Evolutionary conservation across 495 filamentous ascomycete species (phyloP).

Genomic region (Aspergillus baeticus): DNA sequence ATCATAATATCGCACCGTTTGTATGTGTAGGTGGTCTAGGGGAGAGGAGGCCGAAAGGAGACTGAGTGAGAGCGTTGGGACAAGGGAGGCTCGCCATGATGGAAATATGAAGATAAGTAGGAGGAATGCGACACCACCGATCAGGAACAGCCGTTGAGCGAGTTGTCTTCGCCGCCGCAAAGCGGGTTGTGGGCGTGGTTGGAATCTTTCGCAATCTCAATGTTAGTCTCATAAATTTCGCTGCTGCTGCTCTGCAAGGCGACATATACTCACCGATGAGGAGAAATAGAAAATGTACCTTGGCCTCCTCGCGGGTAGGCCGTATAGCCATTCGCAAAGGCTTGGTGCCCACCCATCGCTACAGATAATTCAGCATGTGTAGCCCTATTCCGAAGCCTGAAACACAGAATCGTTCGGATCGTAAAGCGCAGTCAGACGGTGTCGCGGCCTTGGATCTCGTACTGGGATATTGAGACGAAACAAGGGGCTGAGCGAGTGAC

Average conservation of each 20-base stretch:
- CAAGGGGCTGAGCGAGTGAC: neutral
- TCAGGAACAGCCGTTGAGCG: constrained; percentile 61
- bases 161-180: constrained; percentile 73
- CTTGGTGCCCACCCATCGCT: constrained; percentile 60
- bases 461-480: neutral
- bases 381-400: constrained; percentile 11
- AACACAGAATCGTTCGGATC: constrained; percentile 7
- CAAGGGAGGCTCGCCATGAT: constrained; percentile 65
- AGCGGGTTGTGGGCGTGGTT: constrained; percentile 76
- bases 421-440: constrained; percentile 1
- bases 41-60: constrained; percentile 67
- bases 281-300: constrained; percentile 79
- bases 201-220: constrained; percentile 60
- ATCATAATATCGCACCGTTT: constrained; percentile 97
- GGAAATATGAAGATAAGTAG: constrained; percentile 67
- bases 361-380: constrained; percentile 25
- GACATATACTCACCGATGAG: constrained; percentile 64
- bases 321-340: constrained; percentile 74
- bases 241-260: neutral
- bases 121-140: constrained; percentile 52
- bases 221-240: neutral
- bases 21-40: constrained; percentile 71
- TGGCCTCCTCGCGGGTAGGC: constrained; percentile 60
- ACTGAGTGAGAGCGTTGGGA: constrained; percentile 64
- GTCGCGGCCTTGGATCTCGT: neutral